phyloP scores from a whole-genome alignment of 805 yeast species.

The Naumovozyma castellii region DNA sequence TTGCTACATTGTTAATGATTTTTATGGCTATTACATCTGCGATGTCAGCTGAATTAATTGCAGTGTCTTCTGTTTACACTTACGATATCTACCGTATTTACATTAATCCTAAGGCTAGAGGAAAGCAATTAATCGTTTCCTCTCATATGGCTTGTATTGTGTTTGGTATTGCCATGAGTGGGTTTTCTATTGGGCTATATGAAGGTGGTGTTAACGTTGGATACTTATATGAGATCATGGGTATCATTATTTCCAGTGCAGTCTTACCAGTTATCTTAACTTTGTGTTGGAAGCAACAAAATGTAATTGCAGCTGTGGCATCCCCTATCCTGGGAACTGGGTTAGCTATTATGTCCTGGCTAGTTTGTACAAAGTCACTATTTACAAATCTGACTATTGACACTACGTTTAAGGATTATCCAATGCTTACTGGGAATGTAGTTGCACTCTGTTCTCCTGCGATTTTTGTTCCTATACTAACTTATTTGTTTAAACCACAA shows the following conservation, averaged over 20 bases:
- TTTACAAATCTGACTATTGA: slow-evolving; percentile 38
- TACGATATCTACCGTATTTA: slow-evolving; percentile 80
- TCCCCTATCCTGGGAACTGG: slow-evolving; percentile 75
- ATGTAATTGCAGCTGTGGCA: slow-evolving; percentile 54
- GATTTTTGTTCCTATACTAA: slow-evolving; percentile 55
- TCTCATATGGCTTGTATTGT: slow-evolving; percentile 61
- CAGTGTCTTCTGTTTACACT: slow-evolving; percentile 77
- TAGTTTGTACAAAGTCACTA: slow-evolving; percentile 38
- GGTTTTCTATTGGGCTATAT: slow-evolving; percentile 70
- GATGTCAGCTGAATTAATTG: slow-evolving; percentile 81
- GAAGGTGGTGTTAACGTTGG: slow-evolving; percentile 84
- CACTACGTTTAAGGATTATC: slow-evolving; percentile 69
- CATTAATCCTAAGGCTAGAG: slow-evolving; percentile 67
- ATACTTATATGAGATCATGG: slow-evolving; percentile 80
- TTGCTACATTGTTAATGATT: slow-evolving; percentile 64
- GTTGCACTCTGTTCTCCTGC: slow-evolving; percentile 71
- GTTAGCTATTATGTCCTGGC: slow-evolving; percentile 65
- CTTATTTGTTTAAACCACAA: slow-evolving; percentile 55
- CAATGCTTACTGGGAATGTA: slow-evolving; percentile 85
- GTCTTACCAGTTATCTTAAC: slow-evolving; percentile 70
- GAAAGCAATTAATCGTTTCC: slow-evolving; percentile 57
- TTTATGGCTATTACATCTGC: slow-evolving; percentile 94
- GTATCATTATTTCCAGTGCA: slow-evolving; percentile 78
- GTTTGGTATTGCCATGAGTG: slow-evolving; percentile 60
- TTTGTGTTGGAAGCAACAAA: slow-evolving; percentile 55